These are phyloP conservation scores for Petunia hybrid DNA, from an alignment of 305 asterid species.

Conservation along the genomic window DNA sequence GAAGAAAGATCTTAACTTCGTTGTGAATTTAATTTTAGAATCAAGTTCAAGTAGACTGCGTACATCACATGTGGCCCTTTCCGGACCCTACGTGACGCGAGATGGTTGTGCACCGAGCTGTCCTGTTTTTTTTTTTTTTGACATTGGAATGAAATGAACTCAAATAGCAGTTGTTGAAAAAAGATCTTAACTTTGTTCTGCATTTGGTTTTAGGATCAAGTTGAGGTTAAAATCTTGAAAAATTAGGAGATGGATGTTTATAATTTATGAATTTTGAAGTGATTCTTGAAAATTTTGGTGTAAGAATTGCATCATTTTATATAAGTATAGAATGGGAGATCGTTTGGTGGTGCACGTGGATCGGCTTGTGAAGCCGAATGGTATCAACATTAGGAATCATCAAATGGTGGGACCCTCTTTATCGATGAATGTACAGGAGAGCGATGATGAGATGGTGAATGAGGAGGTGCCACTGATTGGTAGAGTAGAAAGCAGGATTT, in stretches of 20 bases:
- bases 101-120: too few relatives aligned
- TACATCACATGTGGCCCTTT: too few relatives aligned
- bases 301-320: background rate
- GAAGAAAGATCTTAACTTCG: conserved; percentile 11
- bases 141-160: too few relatives aligned
- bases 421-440: conserved; percentile 48
- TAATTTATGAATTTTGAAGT: background rate
- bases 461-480: conserved; percentile 73
- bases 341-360: conserved; percentile 56
- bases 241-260: background rate
- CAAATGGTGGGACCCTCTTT: conserved; percentile 65
- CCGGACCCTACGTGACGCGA: too few relatives aligned
- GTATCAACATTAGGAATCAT: conserved; percentile 35
- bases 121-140: too few relatives aligned
- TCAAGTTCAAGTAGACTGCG: too few relatives aligned
- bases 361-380: conserved; percentile 56
- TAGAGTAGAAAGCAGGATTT: conserved; percentile 88
- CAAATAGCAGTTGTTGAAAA: too few relatives aligned
- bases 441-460: conserved; percentile 53
- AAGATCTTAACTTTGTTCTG: background rate
- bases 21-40: too few relatives aligned
- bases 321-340: conserved; percentile 67
- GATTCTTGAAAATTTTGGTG: conserved; percentile 21
- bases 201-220: background rate
- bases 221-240: too few relatives aligned